These are phyloP conservation scores for Fusarium avenaceum DNA, from an alignment of 2,329 filamentous ascomycete species.

Conservation along the genomic window DNA sequence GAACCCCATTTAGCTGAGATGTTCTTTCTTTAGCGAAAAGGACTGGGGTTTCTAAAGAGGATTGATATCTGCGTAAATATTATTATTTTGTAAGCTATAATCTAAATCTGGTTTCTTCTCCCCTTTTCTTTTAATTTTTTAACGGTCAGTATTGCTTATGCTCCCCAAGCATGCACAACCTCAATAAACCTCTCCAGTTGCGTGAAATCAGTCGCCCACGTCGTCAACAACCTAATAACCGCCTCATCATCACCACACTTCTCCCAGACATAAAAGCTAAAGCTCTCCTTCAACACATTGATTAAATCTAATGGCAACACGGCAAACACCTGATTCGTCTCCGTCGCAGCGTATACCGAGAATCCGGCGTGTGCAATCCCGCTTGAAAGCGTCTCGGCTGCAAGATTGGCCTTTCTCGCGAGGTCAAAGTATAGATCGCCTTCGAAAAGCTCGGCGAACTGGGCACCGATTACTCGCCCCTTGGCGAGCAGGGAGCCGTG, in stretches of 20 bases:
- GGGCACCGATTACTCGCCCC: constrained; percentile 62
- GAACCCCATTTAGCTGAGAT: too few relatives aligned
- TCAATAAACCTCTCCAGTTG: constrained; percentile 57
- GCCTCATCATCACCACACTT: constrained; percentile 55
- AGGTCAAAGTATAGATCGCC: constrained; percentile 62
- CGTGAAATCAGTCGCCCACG: constrained; percentile 62
- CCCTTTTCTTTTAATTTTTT: neutral
- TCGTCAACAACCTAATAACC: constrained; percentile 62
- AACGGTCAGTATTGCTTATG: neutral
- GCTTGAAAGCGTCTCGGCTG: constrained; percentile 59
- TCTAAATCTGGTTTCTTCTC: neutral
- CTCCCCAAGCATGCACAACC: constrained; percentile 36
- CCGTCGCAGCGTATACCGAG: constrained; percentile 58
- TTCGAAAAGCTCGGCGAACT: constrained; percentile 64
- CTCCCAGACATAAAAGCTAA: constrained; percentile 64
- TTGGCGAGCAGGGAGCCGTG: constrained; percentile 65
- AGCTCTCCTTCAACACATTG: constrained; percentile 57
- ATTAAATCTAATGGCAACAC: constrained; percentile 57
- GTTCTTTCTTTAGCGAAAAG: too few relatives aligned
- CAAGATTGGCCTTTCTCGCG: constrained; percentile 59
- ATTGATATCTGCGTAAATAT: neutral
- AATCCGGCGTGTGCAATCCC: constrained; percentile 60
- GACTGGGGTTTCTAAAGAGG: too few relatives aligned
- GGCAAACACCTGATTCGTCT: constrained; percentile 67
- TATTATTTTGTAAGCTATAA: neutral